Evolutionary conservation across 345 rosid genomes (phyloP).

Genomic region (Gossypium mustelinum): DNA sequence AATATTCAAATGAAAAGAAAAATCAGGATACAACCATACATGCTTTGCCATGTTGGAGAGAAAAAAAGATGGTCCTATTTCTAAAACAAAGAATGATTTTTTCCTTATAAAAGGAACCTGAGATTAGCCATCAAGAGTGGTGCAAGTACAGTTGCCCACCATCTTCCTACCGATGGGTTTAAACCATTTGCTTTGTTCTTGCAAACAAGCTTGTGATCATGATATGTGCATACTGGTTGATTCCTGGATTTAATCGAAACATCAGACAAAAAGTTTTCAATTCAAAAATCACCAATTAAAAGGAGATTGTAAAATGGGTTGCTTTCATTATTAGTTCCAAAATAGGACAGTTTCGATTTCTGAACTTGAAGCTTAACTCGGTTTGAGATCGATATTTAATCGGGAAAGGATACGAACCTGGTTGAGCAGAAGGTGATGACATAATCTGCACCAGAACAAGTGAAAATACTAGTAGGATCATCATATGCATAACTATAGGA

Average conservation of each 20-base stretch:
- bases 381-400: background rate
- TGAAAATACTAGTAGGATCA: conserved; percentile 71
- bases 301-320: background rate
- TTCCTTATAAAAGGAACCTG: background rate
- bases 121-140: background rate
- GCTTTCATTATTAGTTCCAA: no score
- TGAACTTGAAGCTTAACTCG: no score
- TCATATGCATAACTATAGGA: conserved; percentile 88
- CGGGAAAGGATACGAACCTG: conserved; percentile 32
- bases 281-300: background rate
- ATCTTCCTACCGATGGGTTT: conserved; percentile 30
- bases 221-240: conserved; percentile 64
- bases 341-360: background rate
- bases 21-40: background rate
- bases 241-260: conserved; percentile 34
- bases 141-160: conserved; percentile 33
- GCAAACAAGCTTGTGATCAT: conserved; percentile 58
- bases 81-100: background rate
- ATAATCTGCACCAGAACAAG: conserved; percentile 71
- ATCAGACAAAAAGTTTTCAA: background rate
- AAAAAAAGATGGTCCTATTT: background rate
- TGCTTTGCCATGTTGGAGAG: background rate
- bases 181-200: conserved; percentile 37
- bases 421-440: conserved; percentile 62
- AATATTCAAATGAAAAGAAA: background rate